Evolutionary conservation across 2,329 filamentous ascomycete species (phyloP).

Genomic region (Mariannaea sp.): DNA sequence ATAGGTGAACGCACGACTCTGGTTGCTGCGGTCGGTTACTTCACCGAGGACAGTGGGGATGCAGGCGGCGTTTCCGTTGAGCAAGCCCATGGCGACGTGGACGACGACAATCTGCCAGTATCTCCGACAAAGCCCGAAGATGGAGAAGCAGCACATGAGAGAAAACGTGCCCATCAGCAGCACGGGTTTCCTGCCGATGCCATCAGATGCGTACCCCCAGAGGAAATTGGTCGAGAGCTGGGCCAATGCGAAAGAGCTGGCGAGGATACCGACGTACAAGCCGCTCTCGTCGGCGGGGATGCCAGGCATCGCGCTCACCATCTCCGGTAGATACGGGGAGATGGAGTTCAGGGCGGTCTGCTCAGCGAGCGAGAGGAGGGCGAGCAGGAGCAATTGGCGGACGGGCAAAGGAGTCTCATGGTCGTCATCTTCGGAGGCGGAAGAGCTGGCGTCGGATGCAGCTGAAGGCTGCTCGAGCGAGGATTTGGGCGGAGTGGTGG

Average conservation of each 20-base stretch:
- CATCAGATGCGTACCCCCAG: constrained; percentile 63
- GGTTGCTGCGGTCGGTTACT: constrained; percentile 92
- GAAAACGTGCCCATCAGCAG: constrained; percentile 80
- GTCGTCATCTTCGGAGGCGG: constrained; percentile 43
- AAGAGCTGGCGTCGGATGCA: constrained; percentile 35
- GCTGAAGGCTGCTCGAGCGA: constrained; percentile 56
- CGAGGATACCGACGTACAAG: constrained; percentile 87
- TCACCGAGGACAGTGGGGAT: constrained; percentile 94
- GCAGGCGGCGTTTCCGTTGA: constrained; percentile 94
- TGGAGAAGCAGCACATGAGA: constrained; percentile 78
- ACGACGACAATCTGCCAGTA: constrained; percentile 86
- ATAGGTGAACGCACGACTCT: constrained; percentile 92
- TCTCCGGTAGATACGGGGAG: constrained; percentile 89
- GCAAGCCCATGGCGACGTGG: constrained; percentile 86
- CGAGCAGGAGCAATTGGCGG: constrained; percentile 81
- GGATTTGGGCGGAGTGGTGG: constrained; percentile 71
- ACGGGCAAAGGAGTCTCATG: constrained; percentile 77
- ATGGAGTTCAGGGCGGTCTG: constrained; percentile 98
- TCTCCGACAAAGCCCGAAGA: constrained; percentile 83
- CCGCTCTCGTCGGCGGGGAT: constrained; percentile 74
- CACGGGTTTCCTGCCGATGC: constrained; percentile 74
- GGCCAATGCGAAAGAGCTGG: constrained; percentile 88
- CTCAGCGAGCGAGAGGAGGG: constrained; percentile 87
- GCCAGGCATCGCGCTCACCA: constrained; percentile 85
- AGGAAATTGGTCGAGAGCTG: constrained; percentile 88